A percentile compares a stretch with the other conserved stretches of the same genome.
These are phyloP conservation scores for Bryopsis sp. DNA, from an alignment of 139 green algal species.

Conservation along the genomic window DNA sequence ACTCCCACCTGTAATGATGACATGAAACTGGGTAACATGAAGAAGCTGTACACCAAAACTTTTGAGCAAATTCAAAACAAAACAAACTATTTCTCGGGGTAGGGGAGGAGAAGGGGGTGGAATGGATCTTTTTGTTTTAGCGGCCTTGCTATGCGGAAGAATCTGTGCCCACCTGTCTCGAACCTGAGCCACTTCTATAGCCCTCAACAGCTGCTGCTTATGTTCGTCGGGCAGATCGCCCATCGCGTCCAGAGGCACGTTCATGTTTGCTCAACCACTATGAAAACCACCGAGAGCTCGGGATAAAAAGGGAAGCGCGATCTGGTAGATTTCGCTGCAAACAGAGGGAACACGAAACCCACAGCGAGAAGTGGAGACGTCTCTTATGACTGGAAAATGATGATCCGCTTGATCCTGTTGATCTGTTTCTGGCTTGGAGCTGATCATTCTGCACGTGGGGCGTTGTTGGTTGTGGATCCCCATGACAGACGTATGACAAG, in stretches of 20 bases:
- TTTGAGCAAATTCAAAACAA: background rate
- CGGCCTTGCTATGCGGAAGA: background rate
- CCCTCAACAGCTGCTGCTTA: slow-evolving; percentile 40
- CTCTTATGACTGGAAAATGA: too few species aligned
- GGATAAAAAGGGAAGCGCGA: too few species aligned
- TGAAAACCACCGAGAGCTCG: too few species aligned
- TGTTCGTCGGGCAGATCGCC: slow-evolving; percentile 46
- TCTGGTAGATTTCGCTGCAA: too few species aligned
- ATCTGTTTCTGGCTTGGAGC: too few species aligned
- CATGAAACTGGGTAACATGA: background rate
- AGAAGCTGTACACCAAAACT: background rate
- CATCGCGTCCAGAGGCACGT: slow-evolving; percentile 31
- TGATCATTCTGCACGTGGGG: too few species aligned
- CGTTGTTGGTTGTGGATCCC: too few species aligned
- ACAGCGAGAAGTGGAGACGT: too few species aligned
- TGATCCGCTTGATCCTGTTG: too few species aligned
- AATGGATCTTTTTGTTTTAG: background rate
- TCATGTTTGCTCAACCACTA: too few species aligned
- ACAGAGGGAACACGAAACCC: too few species aligned
- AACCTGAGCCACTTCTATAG: slow-evolving; percentile 80
- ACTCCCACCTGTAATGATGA: background rate
- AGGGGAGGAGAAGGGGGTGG: background rate
- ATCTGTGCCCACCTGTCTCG: slow-evolving; percentile 77
- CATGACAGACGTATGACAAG: too few species aligned
- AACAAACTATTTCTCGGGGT: background rate